phyloP scores from a whole-genome alignment of 2,329 filamentous ascomycete genomes.

The Pseudogymnoascus pannorum region DNA sequence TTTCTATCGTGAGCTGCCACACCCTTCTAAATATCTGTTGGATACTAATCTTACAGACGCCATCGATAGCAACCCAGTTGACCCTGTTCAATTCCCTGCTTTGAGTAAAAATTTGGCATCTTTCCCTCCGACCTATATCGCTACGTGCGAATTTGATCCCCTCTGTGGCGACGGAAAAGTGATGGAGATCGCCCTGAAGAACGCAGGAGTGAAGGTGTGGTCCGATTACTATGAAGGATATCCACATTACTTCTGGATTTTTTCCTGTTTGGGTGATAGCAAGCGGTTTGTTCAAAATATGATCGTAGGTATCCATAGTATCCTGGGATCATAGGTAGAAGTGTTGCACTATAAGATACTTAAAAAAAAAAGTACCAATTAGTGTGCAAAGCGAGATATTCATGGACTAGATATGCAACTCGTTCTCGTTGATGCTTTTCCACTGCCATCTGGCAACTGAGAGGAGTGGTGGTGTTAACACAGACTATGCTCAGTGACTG shows the following conservation, averaged over 20 bases:
- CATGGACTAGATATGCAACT: not conserved
- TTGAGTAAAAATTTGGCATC: constrained; percentile 14
- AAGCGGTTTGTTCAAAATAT: constrained; percentile 19
- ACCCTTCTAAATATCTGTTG: not conserved
- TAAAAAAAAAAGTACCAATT: not conserved
- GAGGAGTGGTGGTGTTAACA: too few relatives aligned
- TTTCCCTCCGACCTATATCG: constrained; percentile 21
- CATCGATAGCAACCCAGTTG: constrained; percentile 12
- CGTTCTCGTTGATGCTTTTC: not conserved
- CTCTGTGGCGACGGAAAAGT: constrained; percentile 27
- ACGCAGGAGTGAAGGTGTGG: constrained; percentile 23
- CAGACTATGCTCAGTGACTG: too few relatives aligned
- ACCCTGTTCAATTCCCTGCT: constrained; percentile 16
- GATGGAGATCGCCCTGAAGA: constrained; percentile 23
- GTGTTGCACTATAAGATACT: not conserved
- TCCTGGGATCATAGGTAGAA: not conserved
- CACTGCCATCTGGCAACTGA: not conserved
- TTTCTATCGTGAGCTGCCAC: constrained; percentile 13
- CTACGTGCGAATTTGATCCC: constrained; percentile 24
- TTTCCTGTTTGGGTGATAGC: constrained; percentile 16
- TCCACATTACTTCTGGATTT: constrained; percentile 30
- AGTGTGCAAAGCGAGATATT: not conserved
- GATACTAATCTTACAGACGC: not conserved
- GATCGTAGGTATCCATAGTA: constrained; percentile 14
- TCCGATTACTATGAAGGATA: constrained; percentile 25